Percentiles rank a stretch among this genome's conserved stretches.
These are phyloP conservation scores for Fusarium udum DNA, from an alignment of 2,329 filamentous ascomycete genomes.

Conservation along the genomic window DNA sequence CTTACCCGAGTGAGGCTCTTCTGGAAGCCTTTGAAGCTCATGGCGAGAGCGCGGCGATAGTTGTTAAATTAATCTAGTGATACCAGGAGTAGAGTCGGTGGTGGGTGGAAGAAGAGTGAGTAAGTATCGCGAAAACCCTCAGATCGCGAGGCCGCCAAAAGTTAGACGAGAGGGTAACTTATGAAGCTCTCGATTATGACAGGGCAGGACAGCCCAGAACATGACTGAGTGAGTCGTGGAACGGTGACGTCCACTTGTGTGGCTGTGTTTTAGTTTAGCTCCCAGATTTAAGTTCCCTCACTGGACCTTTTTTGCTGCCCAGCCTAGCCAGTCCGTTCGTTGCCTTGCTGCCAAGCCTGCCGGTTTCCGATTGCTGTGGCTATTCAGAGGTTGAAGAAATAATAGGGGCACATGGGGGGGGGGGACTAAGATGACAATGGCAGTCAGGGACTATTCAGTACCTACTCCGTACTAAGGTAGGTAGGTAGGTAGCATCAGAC, in stretches of 20 bases:
- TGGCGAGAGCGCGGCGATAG: constrained; percentile 52
- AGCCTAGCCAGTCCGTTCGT: constrained; percentile 1
- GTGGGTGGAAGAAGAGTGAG: constrained; percentile 4
- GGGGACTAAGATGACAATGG: neutral
- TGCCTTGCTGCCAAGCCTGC: constrained; percentile 24
- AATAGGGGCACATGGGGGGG: neutral
- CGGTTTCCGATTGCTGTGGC: constrained; percentile 29
- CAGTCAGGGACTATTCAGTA: neutral
- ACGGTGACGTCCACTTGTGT: constrained; percentile 48
- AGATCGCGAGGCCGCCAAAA: constrained; percentile 42
- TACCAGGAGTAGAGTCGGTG: constrained; percentile 10
- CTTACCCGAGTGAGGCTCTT: constrained; percentile 88
- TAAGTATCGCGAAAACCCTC: constrained; percentile 29
- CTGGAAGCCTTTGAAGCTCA: constrained; percentile 98
- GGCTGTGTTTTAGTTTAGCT: constrained; percentile 36
- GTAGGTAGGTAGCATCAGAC: neutral
- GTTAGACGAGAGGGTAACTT: constrained; percentile 39
- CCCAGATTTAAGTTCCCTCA: constrained; percentile 1
- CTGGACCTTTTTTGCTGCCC: constrained; percentile 31
- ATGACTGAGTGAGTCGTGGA: constrained; percentile 28
- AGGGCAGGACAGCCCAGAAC: constrained; percentile 9
- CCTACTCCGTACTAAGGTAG: too few relatives aligned
- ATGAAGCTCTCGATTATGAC: constrained; percentile 40
- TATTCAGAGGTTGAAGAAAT: constrained; percentile 16
- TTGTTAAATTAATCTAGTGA: constrained; percentile 6